These are phyloP conservation scores for Chenopodium suecicum DNA, from an alignment of 148 eudicot species.

Conservation along the genomic window DNA sequence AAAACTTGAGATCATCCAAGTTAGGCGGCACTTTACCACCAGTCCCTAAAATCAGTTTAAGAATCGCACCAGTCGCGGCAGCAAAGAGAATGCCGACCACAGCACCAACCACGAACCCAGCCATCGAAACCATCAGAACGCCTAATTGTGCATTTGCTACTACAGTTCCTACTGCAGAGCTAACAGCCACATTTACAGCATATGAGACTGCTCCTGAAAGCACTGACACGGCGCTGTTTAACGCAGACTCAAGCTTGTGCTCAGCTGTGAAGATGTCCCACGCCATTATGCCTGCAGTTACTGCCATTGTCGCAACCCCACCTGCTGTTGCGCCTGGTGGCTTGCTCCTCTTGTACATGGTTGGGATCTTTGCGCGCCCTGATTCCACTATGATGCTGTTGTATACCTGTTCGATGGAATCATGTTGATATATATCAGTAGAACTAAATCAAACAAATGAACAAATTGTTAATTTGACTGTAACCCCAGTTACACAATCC, in stretches of 20 bases:
- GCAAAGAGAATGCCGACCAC: neutral
- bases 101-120: slow-evolving; percentile 10
- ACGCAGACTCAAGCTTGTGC: neutral
- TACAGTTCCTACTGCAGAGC: neutral
- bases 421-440: neutral
- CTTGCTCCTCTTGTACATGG: neutral
- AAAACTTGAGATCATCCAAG: neutral
- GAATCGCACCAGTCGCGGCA: neutral
- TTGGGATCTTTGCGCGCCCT: neutral
- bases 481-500: too few relatives aligned
- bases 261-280: slow-evolving; percentile 16
- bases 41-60: neutral
- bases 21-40: neutral
- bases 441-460: neutral
- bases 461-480: too few relatives aligned
- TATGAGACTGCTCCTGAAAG: neutral
- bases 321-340: neutral
- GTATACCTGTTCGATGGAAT: neutral
- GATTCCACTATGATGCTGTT: neutral
- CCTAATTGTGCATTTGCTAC: neutral
- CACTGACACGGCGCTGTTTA: neutral
- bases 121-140: neutral
- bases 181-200: neutral
- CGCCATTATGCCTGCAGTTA: neutral
- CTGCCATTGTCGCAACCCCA: neutral